Percentiles rank a stretch among this genome's conserved stretches.
Conservation (phyloP, 192 early-diverging fungal genomes). For the Diversispora eburnea region DNA sequence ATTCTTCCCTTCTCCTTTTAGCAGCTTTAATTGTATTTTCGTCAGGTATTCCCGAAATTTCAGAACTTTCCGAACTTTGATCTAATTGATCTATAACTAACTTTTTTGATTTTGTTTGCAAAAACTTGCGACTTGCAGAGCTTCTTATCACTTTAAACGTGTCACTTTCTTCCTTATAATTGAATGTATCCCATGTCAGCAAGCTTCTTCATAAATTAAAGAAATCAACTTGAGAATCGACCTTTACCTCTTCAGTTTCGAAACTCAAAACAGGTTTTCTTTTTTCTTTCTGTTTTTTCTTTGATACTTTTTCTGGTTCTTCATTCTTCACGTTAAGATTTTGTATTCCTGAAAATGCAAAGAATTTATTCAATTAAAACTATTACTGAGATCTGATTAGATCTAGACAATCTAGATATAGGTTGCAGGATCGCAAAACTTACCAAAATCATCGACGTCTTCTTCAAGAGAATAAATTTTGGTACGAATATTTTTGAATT, state of each 20-base stretch:
- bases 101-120: conserved; percentile 10
- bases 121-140: background rate
- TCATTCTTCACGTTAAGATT: no score
- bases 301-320: background rate
- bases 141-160: conserved; percentile 15
- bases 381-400: background rate
- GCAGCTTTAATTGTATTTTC: conserved; percentile 50
- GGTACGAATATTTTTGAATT: background rate
- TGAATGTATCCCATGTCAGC: background rate
- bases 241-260: conserved; percentile 11
- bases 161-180: conserved; percentile 22
- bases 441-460: background rate
- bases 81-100: conserved; percentile 16
- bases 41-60: conserved; percentile 42
- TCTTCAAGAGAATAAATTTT: background rate
- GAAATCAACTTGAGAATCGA: background rate
- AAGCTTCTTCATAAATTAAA: background rate
- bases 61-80: background rate
- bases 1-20: conserved; percentile 51
- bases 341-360: background rate
- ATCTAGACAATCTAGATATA: no score
- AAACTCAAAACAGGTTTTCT: background rate
- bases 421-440: no score
- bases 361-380: background rate
- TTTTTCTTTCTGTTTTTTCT: conserved; percentile 4